Evolutionary conservation across 495 filamentous ascomycete species (phyloP).

Genomic region (Rusavskia elegans): DNA sequence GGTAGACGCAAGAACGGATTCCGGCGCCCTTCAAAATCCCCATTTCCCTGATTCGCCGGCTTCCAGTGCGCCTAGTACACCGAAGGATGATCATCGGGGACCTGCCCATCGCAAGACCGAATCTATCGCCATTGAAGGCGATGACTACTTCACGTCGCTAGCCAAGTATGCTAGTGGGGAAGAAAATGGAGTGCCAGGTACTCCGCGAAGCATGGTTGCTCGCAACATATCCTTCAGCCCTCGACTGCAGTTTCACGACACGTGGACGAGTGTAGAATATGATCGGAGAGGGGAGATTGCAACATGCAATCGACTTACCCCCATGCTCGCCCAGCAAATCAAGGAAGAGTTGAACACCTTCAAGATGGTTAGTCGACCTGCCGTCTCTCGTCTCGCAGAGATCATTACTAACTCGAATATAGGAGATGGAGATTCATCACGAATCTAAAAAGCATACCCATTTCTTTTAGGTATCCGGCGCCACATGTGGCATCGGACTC

Average conservation of each 20-base stretch:
- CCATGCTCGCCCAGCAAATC: slow-evolving; percentile 95
- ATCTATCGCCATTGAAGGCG: slow-evolving; percentile 56
- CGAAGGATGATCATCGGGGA: slow-evolving; percentile 48
- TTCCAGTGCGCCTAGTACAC: slow-evolving; percentile 72
- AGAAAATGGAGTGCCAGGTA: slow-evolving; percentile 58
- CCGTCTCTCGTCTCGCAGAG: not conserved
- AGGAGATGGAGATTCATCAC: slow-evolving; percentile 99
- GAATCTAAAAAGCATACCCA: slow-evolving; percentile 98
- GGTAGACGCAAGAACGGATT: slow-evolving; percentile 33
- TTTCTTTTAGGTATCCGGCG: slow-evolving; percentile 58
- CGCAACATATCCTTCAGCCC: slow-evolving; percentile 85
- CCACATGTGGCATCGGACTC: not conserved
- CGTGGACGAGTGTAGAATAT: slow-evolving; percentile 89
- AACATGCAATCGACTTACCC: slow-evolving; percentile 93
- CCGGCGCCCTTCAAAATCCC: slow-evolving; percentile 38
- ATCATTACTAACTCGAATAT: slow-evolving; percentile 20
- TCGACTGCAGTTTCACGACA: slow-evolving; percentile 87
- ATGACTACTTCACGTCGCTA: slow-evolving; percentile 74
- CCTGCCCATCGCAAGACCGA: slow-evolving; percentile 43
- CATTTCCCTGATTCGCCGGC: slow-evolving; percentile 57
- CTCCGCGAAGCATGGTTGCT: slow-evolving; percentile 42
- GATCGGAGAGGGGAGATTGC: slow-evolving; percentile 92
- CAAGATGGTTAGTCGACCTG: slow-evolving; percentile 68
- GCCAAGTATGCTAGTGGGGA: slow-evolving; percentile 48
- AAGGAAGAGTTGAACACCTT: slow-evolving; percentile 99